Base-by-base conservation (phyloP, 2,329 filamentous ascomycete species). In the Aspergillus sp. region DNA sequence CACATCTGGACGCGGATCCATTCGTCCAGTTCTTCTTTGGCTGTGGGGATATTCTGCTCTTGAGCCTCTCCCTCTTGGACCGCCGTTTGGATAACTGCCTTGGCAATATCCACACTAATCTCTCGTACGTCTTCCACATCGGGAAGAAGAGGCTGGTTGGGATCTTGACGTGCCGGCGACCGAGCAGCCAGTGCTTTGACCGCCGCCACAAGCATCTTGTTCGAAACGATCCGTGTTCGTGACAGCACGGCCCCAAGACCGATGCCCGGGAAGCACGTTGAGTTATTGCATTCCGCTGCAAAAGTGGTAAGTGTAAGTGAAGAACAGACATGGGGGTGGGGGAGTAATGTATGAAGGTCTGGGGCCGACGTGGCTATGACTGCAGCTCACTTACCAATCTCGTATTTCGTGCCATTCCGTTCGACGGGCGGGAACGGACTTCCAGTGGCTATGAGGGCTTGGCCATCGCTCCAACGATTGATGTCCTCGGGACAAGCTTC, bases 251-350 rank as follows among this genome's bases (percentile, higher is more conserved):
- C 85, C 11, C 91, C 92, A 1, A 96, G 86, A 0, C 91, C 92
- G 59, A 96, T 94, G 0, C 91, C 91, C 0, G 92, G 92, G 74
- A 96, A 96, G 16, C 89, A 89, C 36, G 90, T 90, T 0, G 87
- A 90, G 77, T 96, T 96, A 78, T 96, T 96, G 78, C 92, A 96
- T 75, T 96, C 92, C 24, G 91, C 91, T 69, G 84, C 71, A 24
- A 50, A n/a, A 36, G 12, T 52, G 14, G 39, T 12, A 12, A 59
- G 83, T 78, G 62, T 75, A 73, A 59, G 51, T 29, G n/a, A 42
- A 36, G 39, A 20, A 29, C 7, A 32, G 24, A 18, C 16, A 3
- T 49, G 14, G 18, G n/a, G 31, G 20, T 24, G 29, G 16, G 47
- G n/a, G 6, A 10, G 14, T 39, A 16, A 29, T 12, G 39, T 20